Percentiles rank a stretch among this genome's conserved stretches.
Evolutionary conservation across 2,329 filamentous ascomycete species (phyloP).

Genomic region (Clarireedia hainanense): DNA sequence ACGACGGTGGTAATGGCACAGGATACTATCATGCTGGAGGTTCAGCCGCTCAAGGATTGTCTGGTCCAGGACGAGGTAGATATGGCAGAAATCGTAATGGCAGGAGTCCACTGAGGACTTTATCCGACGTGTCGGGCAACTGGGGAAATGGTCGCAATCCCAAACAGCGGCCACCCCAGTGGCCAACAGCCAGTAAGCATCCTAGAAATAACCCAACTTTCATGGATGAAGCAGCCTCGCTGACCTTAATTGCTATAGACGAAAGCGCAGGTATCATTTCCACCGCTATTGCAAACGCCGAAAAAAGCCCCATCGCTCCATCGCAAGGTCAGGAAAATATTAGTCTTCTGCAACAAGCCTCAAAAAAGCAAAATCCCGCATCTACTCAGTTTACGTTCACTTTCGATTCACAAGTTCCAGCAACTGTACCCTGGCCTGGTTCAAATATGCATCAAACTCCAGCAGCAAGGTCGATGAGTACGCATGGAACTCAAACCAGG

Average conservation of each 20-base stretch:
- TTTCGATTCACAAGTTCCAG: constrained; percentile 82
- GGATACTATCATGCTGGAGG: constrained; percentile 49
- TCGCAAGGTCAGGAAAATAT: constrained; percentile 66
- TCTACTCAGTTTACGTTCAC: constrained; percentile 95
- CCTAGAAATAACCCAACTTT: constrained; percentile 2
- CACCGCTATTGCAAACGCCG: constrained; percentile 85
- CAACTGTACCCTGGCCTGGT: constrained; percentile 68
- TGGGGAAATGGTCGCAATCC: constrained; percentile 28
- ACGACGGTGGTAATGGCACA: constrained; percentile 34
- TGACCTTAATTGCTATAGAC: constrained; percentile 32
- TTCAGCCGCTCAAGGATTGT: constrained; percentile 58
- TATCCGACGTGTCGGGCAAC: constrained; percentile 42
- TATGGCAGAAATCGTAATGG: constrained; percentile 61
- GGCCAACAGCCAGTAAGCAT: constrained; percentile 26
- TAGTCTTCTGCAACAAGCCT: constrained; percentile 63
- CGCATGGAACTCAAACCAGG: constrained; percentile 29
- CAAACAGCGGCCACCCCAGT: constrained; percentile 28
- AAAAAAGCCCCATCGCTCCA: constrained; percentile 50
- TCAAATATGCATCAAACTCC: constrained; percentile 22
- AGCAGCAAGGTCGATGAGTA: constrained; percentile 22
- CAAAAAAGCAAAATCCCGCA: constrained; percentile 54
- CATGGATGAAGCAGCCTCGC: constrained; percentile 17
- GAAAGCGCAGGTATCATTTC: constrained; percentile 76
- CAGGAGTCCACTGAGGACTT: constrained; percentile 53
- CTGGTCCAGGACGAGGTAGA: constrained; percentile 76